These are phyloP conservation scores for Nicotiana otophora DNA, from an alignment of 257 asterid genomes.

Conservation along the genomic window DNA sequence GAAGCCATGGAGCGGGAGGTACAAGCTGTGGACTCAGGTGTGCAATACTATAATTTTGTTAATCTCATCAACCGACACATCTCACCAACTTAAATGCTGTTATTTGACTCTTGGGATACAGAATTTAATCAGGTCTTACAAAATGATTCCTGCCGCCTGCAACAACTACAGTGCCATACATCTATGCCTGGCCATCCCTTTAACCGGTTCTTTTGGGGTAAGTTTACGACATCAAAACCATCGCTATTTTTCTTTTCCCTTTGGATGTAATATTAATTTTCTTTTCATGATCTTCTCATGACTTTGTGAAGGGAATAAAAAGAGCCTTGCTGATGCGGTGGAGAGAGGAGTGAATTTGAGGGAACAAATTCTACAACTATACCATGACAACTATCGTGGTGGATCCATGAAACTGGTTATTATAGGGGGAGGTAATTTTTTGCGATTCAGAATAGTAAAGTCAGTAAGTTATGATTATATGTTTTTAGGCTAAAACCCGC, in stretches of 20 bases:
- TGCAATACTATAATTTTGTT: conserved; percentile 2
- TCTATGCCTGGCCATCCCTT: conserved; percentile 74
- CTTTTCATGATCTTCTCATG: conserved; percentile 1
- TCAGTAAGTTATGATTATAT: background rate
- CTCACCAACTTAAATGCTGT: background rate
- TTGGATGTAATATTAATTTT: background rate
- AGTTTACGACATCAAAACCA: conserved; percentile 10
- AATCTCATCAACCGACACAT: background rate
- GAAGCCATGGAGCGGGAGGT: conserved; percentile 97
- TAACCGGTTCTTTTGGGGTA: conserved; percentile 90
- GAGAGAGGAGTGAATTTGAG: conserved; percentile 86
- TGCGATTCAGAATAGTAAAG: background rate
- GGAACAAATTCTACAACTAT: conserved; percentile 62
- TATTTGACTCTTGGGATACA: conserved; percentile 28
- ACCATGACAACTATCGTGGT: conserved; percentile 69
- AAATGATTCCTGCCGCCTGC: conserved; percentile 79
- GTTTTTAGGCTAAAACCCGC: background rate
- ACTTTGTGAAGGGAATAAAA: conserved; percentile 68
- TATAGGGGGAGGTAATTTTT: conserved; percentile 79
- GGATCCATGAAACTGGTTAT: conserved; percentile 88
- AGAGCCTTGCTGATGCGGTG: conserved; percentile 88
- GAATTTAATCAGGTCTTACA: conserved; percentile 89
- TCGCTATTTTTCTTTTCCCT: conserved; percentile 10
- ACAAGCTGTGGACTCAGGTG: conserved; percentile 94
- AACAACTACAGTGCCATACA: conserved; percentile 86